A percentile compares a stretch with the other conserved stretches of the same genome.
Evolutionary conservation across 1,139 yeast species (phyloP).

Genomic region (Candida tetrigidarum): DNA sequence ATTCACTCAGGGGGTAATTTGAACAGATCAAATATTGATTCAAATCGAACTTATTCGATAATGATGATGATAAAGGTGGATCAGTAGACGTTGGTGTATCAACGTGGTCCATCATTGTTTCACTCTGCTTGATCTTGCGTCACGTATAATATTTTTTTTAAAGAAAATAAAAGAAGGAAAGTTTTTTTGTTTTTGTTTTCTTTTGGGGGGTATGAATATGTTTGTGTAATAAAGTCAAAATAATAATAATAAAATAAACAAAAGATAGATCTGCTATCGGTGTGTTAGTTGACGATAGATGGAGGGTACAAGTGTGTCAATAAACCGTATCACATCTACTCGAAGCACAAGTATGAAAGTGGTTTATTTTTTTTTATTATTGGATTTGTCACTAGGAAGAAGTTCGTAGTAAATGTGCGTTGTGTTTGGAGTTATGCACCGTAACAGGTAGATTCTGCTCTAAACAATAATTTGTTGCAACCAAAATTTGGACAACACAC

Average conservation of each 20-base stretch:
- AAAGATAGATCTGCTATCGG: background rate
- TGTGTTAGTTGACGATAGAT: too few species aligned
- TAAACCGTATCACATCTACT: too few species aligned
- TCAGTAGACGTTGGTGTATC: background rate
- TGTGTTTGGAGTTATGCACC: too few species aligned
- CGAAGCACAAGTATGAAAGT: too few species aligned
- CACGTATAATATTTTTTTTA: background rate
- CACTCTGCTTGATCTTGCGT: background rate
- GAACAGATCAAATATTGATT: conserved; percentile 53
- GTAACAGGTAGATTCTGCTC: too few species aligned
- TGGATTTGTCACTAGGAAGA: background rate
- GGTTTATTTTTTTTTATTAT: too few species aligned
- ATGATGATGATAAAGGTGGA: conserved; percentile 43
- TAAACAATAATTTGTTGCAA: conserved; percentile 1
- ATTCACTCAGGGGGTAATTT: conserved; percentile 7
- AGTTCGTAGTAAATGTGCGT: background rate
- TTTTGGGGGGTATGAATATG: background rate
- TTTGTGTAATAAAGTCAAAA: background rate
- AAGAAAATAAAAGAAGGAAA: background rate
- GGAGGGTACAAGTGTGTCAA: too few species aligned
- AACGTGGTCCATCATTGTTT: background rate
- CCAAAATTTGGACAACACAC: background rate
- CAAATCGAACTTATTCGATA: conserved; percentile 67
- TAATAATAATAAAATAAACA: background rate
- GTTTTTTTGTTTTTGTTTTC: background rate